Evolutionary conservation across 176 grass and related monocot species (phyloP).

Genomic region (Alopecurus myosuroides): DNA sequence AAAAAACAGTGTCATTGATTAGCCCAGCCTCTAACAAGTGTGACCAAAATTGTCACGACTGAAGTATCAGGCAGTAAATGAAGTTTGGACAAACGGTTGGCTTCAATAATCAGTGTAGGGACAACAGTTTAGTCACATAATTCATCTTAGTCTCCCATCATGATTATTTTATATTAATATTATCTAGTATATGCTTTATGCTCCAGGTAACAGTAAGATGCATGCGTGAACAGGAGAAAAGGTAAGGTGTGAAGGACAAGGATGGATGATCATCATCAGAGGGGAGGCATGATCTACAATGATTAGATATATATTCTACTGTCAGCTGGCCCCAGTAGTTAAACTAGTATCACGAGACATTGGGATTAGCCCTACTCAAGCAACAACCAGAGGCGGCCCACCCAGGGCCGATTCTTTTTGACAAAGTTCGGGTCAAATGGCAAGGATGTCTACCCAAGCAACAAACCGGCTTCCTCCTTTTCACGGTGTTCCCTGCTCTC

Average conservation of each 20-base stretch:
- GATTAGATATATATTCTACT: conserved; percentile 43
- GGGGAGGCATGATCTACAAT: conserved; percentile 44
- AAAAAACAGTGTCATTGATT: not conserved
- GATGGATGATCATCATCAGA: conserved; percentile 39
- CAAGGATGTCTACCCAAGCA: conserved; percentile 28
- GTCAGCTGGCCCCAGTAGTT: conserved; percentile 26
- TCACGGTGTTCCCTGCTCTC: conserved; percentile 12
- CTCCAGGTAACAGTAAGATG: conserved; percentile 27
- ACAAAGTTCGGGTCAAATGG: conserved; percentile 34
- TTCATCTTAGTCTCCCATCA: not conserved
- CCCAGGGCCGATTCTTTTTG: conserved; percentile 33
- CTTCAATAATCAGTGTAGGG: not conserved
- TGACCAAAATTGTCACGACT: not conserved
- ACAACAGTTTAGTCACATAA: not conserved
- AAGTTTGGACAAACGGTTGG: not conserved
- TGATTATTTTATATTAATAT: not conserved
- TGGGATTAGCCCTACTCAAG: conserved; percentile 62
- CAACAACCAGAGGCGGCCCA: conserved; percentile 28
- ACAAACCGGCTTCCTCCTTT: conserved; percentile 31
- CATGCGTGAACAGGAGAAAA: conserved; percentile 21
- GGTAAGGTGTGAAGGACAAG: conserved; percentile 19
- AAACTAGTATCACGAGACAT: conserved; percentile 37
- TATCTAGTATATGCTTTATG: not conserved
- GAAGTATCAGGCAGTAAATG: not conserved
- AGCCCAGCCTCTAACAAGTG: not conserved